phyloP scores from a whole-genome alignment of 495 filamentous ascomycete genomes.

The Penicillium turbatum region DNA sequence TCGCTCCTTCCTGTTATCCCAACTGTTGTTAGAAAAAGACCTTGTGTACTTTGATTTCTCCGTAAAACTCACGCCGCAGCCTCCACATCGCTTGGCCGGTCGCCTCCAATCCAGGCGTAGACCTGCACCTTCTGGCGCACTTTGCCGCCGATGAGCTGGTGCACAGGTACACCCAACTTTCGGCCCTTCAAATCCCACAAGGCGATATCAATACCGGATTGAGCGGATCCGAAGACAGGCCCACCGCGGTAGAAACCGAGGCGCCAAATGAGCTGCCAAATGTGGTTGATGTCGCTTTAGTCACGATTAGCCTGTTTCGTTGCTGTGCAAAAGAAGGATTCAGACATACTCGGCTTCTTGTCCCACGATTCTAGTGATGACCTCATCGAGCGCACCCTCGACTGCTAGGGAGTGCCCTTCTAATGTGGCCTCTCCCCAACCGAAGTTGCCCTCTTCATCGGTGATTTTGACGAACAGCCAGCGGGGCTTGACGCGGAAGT shows the following conservation, averaged over 20 bases:
- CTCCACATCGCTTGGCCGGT: constrained; percentile 69
- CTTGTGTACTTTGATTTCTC: neutral
- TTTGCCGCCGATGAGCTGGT: constrained; percentile 71
- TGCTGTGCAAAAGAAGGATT: neutral
- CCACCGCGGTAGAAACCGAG: constrained; percentile 79
- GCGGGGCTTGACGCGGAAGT: constrained; percentile 71
- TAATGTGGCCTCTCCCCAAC: constrained; percentile 80
- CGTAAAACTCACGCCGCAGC: constrained; percentile 41
- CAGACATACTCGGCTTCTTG: constrained; percentile 67
- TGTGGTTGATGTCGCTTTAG: constrained; percentile 70
- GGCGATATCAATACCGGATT: constrained; percentile 77
- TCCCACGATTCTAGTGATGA: constrained; percentile 60
- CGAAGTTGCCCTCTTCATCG: constrained; percentile 57
- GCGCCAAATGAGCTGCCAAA: constrained; percentile 73
- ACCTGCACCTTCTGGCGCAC: constrained; percentile 70
- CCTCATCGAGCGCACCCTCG: constrained; percentile 72
- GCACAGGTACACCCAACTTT: constrained; percentile 62
- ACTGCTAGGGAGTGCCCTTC: constrained; percentile 76
- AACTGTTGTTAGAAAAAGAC: neutral
- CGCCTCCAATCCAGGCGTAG: constrained; percentile 85
- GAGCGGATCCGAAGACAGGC: constrained; percentile 76
- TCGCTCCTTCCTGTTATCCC: constrained; percentile 45
- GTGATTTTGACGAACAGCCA: constrained; percentile 82
- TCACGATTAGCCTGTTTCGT: neutral
- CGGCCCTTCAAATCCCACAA: constrained; percentile 73